Conservation (phyloP, 2,329 filamentous ascomycete species). For the Bertia moriformis region DNA sequence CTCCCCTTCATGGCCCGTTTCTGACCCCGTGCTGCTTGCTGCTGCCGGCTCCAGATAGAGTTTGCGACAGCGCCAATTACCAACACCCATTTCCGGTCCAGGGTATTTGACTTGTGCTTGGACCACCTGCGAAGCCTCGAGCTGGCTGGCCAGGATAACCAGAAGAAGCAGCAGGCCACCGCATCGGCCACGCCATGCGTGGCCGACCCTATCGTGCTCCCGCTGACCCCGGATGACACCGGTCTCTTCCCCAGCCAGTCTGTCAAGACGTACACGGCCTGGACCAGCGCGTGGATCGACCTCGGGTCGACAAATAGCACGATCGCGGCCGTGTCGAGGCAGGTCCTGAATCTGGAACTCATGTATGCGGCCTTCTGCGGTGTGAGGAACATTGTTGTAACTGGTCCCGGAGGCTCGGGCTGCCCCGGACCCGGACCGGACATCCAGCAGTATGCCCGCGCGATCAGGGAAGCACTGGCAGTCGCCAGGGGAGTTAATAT, state of each 20-base stretch:
- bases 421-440: slow-evolving; percentile 33
- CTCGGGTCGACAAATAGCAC: slow-evolving; percentile 69
- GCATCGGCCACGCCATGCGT: slow-evolving; percentile 28
- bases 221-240: slow-evolving; percentile 70
- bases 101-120: slow-evolving; percentile 48
- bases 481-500: slow-evolving; percentile 66
- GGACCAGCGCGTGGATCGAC: slow-evolving; percentile 86
- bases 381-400: slow-evolving; percentile 66
- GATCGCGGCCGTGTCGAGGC: slow-evolving; percentile 73
- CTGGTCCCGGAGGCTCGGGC: slow-evolving; percentile 56
- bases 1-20: slow-evolving; percentile 6
- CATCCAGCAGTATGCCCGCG: slow-evolving; percentile 67
- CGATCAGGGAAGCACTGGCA: slow-evolving; percentile 64
- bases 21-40: slow-evolving; percentile 6
- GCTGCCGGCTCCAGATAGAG: too few relatives aligned
- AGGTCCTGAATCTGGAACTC: slow-evolving; percentile 79
- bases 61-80: slow-evolving; percentile 70
- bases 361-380: slow-evolving; percentile 94
- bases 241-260: slow-evolving; percentile 52
- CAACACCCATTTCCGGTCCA: slow-evolving; percentile 55
- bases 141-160: slow-evolving; percentile 19
- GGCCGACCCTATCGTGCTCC: slow-evolving; percentile 43
- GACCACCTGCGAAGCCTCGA: slow-evolving; percentile 34
- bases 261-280: slow-evolving; percentile 61
- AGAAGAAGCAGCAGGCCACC: slow-evolving; percentile 15